Evolutionary conservation across 306 rosid genomes (phyloP).

Genomic region (Quercus agrifolia): DNA sequence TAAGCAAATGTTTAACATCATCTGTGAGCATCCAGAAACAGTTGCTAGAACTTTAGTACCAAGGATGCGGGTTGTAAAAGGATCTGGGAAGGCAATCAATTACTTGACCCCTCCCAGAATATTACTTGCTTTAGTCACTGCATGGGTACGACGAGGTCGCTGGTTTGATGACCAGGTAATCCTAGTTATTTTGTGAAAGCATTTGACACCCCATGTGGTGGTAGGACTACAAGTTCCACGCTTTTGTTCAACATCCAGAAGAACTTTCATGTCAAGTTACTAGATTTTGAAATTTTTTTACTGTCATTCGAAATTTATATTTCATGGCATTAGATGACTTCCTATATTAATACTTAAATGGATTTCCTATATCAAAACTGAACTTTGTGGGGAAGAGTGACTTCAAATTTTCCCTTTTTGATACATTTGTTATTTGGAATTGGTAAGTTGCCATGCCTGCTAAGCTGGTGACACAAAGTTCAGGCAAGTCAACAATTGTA

Average conservation of each 20-base stretch:
- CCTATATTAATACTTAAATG: neutral
- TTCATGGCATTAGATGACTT: neutral
- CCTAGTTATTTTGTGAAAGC: neutral
- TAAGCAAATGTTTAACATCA: constrained; percentile 81
- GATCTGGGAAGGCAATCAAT: constrained; percentile 79
- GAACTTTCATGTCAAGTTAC: neutral
- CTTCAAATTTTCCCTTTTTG: neutral
- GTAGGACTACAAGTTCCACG: neutral
- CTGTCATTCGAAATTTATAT: neutral
- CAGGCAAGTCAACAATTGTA: neutral
- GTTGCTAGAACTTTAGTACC: constrained; percentile 97
- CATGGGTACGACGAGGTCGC: constrained; percentile 88
- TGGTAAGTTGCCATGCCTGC: neutral
- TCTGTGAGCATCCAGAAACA: constrained; percentile 94
- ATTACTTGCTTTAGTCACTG: constrained; percentile 84
- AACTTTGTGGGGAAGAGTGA: neutral
- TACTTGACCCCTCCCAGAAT: constrained; percentile 97
- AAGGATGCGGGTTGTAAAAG: constrained; percentile 89
- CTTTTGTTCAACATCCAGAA: neutral
- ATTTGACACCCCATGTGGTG: neutral
- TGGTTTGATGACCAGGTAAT: constrained; percentile 91
- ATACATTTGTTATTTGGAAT: neutral
- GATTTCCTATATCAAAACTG: neutral
- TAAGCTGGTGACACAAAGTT: neutral
- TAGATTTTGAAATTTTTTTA: neutral